Conservation (phyloP, 257 asterid genomes). For the Jasminum sambac region DNA sequence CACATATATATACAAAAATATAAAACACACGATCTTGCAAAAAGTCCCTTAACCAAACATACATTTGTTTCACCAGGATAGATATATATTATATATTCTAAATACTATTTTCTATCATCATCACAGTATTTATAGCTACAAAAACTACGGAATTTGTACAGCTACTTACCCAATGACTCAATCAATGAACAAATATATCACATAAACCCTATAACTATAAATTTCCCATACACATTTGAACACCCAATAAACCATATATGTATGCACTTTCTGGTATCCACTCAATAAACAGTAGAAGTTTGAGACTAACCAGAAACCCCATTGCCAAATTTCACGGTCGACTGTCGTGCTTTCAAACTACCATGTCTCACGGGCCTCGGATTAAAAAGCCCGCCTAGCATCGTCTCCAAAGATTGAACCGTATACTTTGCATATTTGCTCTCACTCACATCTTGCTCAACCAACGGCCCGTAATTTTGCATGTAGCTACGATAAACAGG, state of each 20-base stretch:
- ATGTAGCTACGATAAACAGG: constrained; percentile 92
- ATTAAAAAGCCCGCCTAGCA: constrained; percentile 60
- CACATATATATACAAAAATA: too few species aligned
- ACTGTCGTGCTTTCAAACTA: constrained; percentile 64
- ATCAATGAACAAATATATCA: constrained; percentile 5
- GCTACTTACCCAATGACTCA: constrained; percentile 1
- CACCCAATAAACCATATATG: not conserved
- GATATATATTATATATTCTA: too few species aligned
- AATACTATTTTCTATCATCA: too few species aligned
- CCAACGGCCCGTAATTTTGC: constrained; percentile 90
- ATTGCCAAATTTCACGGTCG: constrained; percentile 60
- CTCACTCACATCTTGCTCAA: constrained; percentile 72
- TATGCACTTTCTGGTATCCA: too few species aligned
- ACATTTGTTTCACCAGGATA: too few species aligned
- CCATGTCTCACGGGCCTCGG: constrained; percentile 58
- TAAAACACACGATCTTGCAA: too few species aligned
- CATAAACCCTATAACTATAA: constrained; percentile 18
- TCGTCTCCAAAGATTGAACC: constrained; percentile 67
- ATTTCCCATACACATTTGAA: constrained; percentile 18
- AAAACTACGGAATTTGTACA: constrained; percentile 11
- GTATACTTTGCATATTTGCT: constrained; percentile 76
- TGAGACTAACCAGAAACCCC: constrained; percentile 46
- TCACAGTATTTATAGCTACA: not conserved
- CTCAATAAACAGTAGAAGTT: constrained; percentile 40
- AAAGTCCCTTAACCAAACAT: too few species aligned